Conservation (phyloP, 2,329 filamentous ascomycete genomes). For the Colletotrichum cuscutae region DNA sequence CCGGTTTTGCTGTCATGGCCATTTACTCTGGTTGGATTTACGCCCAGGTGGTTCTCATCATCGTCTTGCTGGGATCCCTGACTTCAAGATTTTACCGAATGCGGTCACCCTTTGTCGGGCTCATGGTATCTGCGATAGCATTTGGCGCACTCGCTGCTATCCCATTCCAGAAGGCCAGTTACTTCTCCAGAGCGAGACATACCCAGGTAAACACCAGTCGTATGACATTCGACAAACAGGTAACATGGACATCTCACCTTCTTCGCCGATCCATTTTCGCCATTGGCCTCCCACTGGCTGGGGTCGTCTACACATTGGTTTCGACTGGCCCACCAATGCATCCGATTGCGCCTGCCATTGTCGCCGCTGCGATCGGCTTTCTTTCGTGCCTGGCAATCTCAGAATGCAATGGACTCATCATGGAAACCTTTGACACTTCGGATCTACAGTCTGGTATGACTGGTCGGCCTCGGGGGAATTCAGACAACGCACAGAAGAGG, state of each 20-base stretch:
- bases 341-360: conserved; percentile 71
- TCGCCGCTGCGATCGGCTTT: conserved; percentile 75
- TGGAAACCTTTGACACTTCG: conserved; percentile 86
- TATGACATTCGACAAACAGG: conserved; percentile 71
- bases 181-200: conserved; percentile 73
- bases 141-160: conserved; percentile 76
- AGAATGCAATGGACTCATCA: conserved; percentile 80
- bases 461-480: conserved; percentile 58
- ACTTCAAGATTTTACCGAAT: conserved; percentile 75
- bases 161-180: conserved; percentile 77
- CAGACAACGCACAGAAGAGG: conserved; percentile 51
- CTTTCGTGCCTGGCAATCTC: conserved; percentile 78
- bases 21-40: conserved; percentile 84
- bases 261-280: conserved; percentile 76
- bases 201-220: conserved; percentile 70
- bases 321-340: conserved; percentile 71
- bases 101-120: conserved; percentile 72
- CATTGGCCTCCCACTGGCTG: conserved; percentile 72
- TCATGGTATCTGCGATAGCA: conserved; percentile 73
- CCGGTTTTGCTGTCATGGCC: conserved; percentile 77
- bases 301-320: conserved; percentile 73
- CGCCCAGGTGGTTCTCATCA: conserved; percentile 78
- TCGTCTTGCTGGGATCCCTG: conserved; percentile 78
- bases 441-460: conserved; percentile 80
- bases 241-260: conserved; percentile 79